Evolutionary conservation across 768 basidiomycete genomes (phyloP), one percentile per base, ranked within the genome.

Genomic region (Nevesoporus exiguus): DNA sequence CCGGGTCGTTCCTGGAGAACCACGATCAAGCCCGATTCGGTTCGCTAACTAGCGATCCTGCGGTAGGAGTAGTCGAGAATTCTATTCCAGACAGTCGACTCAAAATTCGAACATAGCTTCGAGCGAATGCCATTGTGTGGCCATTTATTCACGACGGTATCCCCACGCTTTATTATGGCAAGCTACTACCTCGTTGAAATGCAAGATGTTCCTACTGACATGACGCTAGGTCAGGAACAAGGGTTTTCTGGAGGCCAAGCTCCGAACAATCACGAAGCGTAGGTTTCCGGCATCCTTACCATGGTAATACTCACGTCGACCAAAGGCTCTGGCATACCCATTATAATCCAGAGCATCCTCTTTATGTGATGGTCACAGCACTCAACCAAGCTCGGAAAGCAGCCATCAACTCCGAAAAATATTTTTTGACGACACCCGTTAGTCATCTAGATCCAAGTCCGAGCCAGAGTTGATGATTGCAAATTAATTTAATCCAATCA

Each of bases 311-410:
- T 66, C 13, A 66, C 17, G 24, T 45, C n/a, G 10, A 31, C n/a
- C 47, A 3, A 44, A 84, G 83, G 8, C 74, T 86, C 25, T 88
- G 86, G 86, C 71, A 77, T 7, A 77, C 82, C 5, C 77, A 73
- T 25, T 88, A 83, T 63, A 67, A 70, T 27, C 74, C 76, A 19
- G 72, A 80, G 47, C 77, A 79, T 48, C 75, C 80, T 2, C 74
- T 83, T 25, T 74, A 80, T 14, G 61, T 65, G 51, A 78, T 79
- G 57, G 69, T 81, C 44, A 73, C 64, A 39, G 54, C 72, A 2
- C 68, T 86, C n/a, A 86, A 84, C 56, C 73, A 69, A 22, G 82
- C 75, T 7, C 76, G 83, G 44, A 81, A 79, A 61, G 72, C 72
- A 10, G 81, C 81, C 6, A 79, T 79, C 44, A 60, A 65, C 9